Base-by-base conservation (phyloP, 2,329 filamentous ascomycete species). In the Chaetomium sp. region DNA sequence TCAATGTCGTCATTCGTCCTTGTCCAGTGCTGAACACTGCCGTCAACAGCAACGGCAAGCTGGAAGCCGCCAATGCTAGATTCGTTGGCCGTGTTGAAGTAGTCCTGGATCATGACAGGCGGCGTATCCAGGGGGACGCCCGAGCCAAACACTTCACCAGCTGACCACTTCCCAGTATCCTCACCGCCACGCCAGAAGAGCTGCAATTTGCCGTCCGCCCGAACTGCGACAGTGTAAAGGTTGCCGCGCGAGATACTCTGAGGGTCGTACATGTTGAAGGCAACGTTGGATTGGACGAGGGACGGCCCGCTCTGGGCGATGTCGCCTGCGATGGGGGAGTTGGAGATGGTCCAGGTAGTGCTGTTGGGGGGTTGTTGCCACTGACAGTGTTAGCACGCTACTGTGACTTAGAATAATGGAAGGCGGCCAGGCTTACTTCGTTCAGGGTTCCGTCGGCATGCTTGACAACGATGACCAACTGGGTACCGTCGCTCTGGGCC, bases 41-140 rank as follows among this genome's bases (percentile, higher is more conserved):
- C 69, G 23, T 65, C 58, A 1, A 64, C 67, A 6, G 65, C 67
- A 35, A 69, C 61, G 2, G 42, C 65, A 9, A 70, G 57, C 57
- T 69, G 67, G 23, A 71, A 66, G 3, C 64, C 67, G 1, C 69
- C 66, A 1, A 57, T 23, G 25, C 51, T 65, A 0, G 55, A 58
- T 63, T 71, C 69, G 51, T 69, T 59, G 2, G 23, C 35, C 3
- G 67, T 69, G 27, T 58, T 29, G 54, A 63, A 57, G 21, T 57
- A 70, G 62, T 69, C 68, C 58, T 70, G 66, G 21, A 70, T 69
- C 69, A 70, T 70, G 31, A 70, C 69, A 3, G 65, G 66, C 1
- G 65, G 62, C 4, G 64, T 65, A 23, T 60, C 51, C 4, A 25
- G 42, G 21, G 60, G 53, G 33, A 70, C 57, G 10, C 45, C 62